A percentile compares a stretch with the other conserved stretches of the same genome.
Evolutionary conservation across 331 rosid genomes (phyloP).

Genomic region (Quercus lobata): DNA sequence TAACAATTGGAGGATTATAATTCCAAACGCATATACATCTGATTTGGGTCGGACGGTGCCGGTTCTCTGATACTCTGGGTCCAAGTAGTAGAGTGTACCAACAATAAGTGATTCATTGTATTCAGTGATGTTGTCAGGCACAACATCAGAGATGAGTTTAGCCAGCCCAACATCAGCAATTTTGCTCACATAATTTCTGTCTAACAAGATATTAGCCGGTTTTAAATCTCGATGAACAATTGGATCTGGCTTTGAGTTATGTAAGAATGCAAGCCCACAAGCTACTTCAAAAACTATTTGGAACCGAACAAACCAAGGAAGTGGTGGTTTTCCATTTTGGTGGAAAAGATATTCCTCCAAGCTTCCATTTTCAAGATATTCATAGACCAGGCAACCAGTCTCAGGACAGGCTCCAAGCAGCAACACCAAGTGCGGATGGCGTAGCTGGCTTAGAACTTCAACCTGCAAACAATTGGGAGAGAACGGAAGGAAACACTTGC

Average conservation of each 20-base stretch:
- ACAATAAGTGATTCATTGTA: conserved; percentile 78
- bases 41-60: conserved; percentile 93
- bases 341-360: conserved; percentile 61
- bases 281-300: conserved; percentile 73
- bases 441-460: conserved; percentile 90
- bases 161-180: conserved; percentile 91
- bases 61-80: conserved; percentile 96
- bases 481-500: conserved; percentile 7
- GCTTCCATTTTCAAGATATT: conserved; percentile 89
- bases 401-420: conserved; percentile 98
- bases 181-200: conserved; percentile 77
- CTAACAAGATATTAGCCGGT: conserved; percentile 88
- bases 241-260: conserved; percentile 79
- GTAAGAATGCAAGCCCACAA: conserved; percentile 81
- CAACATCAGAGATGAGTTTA: conserved; percentile 57
- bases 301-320: conserved; percentile 82
- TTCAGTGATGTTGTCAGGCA: conserved; percentile 84
- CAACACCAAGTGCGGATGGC: conserved; percentile 82
- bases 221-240: conserved; percentile 91
- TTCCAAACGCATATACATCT: conserved; percentile 78
- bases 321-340: conserved; percentile 49
- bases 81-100: conserved; percentile 89
- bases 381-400: conserved; percentile 76
- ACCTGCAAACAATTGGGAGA: conserved; percentile 48
- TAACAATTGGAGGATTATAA: conserved; percentile 70